Evolutionary conservation across 176 grass and related monocot species (phyloP), one percentile per base, ranked within the genome.

Genomic region (Puccinellia tenuiflora): DNA sequence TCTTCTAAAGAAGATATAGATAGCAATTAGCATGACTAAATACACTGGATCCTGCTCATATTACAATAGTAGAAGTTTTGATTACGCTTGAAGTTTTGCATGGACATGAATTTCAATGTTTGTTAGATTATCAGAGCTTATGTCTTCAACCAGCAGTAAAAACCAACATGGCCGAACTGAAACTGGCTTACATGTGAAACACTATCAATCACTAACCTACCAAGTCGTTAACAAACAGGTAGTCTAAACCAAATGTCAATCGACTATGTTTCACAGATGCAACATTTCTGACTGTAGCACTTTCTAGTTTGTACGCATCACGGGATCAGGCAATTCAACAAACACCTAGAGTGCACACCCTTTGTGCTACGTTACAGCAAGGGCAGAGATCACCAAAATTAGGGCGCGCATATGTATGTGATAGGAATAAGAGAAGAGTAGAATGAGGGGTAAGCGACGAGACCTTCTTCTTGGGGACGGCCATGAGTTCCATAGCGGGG

Each of bases 391-490:
- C 65, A 68, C 83, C 30, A 53, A 63, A 52, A 66, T 17, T 4
- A 28, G 28, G 48, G 78, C 38, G 61, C 48, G 20, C 4, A 3
- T 25, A 71, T 14, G 51, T 9, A 70, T 21, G 20, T 10, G 81
- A 70, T 10, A 82, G 25, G 12, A 0, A 8, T 31, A 89, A 20
- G 9, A 21, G 54, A 0, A 26, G 48, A 78, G 79, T 30, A 86
- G 7, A 33, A 17, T 33, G 28, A 29, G 60, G 14, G 14, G 0
- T 66, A 65, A 71, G 76, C 28, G 73, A 69, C 18, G 8, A 65
- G 1, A 95, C 93, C 90, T 95, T 95, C 77, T 95, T 95, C 91
- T 92, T 95, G 71, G 90, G 93, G 14, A 95, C 90, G 46, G 93
- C 93, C 90, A 95, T 92, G 88, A 95, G 93, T 54, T 95, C 88